These are phyloP conservation scores for Piper betle DNA, from an alignment of 164 flowering plant species.

Conservation along the genomic window DNA sequence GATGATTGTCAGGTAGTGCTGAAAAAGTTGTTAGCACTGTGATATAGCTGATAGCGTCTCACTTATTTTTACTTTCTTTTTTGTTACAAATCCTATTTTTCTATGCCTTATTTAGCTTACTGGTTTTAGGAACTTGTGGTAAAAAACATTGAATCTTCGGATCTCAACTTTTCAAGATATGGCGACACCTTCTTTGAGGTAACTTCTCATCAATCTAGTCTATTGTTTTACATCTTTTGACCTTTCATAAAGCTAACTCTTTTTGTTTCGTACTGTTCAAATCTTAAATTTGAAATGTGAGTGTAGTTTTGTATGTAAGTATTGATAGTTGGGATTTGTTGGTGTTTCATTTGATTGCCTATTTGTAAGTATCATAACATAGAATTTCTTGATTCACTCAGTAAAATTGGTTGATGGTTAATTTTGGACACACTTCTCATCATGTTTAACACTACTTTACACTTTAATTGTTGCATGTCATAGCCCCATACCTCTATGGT, in stretches of 20 bases:
- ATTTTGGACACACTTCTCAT: neutral
- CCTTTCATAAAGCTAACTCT: too few relatives aligned
- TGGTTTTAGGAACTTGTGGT: constrained; percentile 72
- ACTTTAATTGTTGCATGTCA: neutral
- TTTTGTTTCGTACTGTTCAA: too few relatives aligned
- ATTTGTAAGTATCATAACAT: neutral
- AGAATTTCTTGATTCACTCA: neutral
- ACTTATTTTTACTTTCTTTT: too few relatives aligned
- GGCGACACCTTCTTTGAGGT: constrained; percentile 98
- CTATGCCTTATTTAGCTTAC: neutral
- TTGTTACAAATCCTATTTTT: too few relatives aligned
- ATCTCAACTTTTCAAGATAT: constrained; percentile 92
- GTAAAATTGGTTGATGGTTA: neutral
- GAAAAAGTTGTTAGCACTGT: neutral
- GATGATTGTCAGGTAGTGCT: neutral
- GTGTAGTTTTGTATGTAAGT: too few relatives aligned
- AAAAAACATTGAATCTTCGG: constrained; percentile 74
- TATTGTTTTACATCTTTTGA: too few relatives aligned
- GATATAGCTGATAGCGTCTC: too few relatives aligned
- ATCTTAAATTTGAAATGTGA: too few relatives aligned
- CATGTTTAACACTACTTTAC: neutral
- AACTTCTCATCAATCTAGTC: constrained; percentile 7
- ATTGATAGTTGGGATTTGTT: too few relatives aligned
- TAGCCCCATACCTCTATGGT: neutral
- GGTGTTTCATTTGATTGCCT: too few relatives aligned